These are phyloP conservation scores for Fusarium kyushuense DNA, from an alignment of 2,329 filamentous ascomycete genomes.

Conservation along the genomic window DNA sequence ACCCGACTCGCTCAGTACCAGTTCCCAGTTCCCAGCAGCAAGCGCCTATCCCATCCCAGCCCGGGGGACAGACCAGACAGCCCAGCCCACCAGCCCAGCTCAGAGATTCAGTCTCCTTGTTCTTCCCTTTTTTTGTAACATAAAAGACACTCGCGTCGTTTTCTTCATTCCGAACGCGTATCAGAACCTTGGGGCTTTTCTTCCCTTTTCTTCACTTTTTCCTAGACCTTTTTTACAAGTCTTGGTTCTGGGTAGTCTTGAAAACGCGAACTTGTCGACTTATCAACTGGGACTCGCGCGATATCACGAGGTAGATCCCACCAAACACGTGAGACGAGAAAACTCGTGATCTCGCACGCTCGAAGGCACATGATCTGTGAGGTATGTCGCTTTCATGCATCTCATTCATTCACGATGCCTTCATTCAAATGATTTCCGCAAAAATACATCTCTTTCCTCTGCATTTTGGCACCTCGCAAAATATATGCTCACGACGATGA, in stretches of 20 bases:
- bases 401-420: slow-evolving; percentile 42
- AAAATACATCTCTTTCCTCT: background rate
- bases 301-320: slow-evolving; percentile 63
- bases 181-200: slow-evolving; percentile 16
- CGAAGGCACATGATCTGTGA: slow-evolving; percentile 60
- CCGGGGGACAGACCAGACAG: slow-evolving; percentile 2
- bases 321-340: slow-evolving; percentile 59
- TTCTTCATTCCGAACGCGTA: slow-evolving; percentile 32
- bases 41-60: slow-evolving; percentile 21
- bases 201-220: slow-evolving; percentile 19
- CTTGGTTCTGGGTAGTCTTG: slow-evolving; percentile 20
- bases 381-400: slow-evolving; percentile 56
- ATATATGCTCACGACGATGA: slow-evolving; percentile 15
- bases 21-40: slow-evolving; percentile 36
- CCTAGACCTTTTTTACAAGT: slow-evolving; percentile 7
- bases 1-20: slow-evolving; percentile 50
- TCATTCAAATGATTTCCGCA: slow-evolving; percentile 28
- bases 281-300: slow-evolving; percentile 53
- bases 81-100: background rate
- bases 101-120: slow-evolving; percentile 36
- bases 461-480: slow-evolving; percentile 6
- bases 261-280: slow-evolving; percentile 45
- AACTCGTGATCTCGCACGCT: slow-evolving; percentile 59
- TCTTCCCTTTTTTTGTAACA: slow-evolving; percentile 44
- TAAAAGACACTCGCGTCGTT: slow-evolving; percentile 45